Evolutionary conservation across 176 grass and related monocot species (phyloP).

Genomic region (Oryza glumipatula): DNA sequence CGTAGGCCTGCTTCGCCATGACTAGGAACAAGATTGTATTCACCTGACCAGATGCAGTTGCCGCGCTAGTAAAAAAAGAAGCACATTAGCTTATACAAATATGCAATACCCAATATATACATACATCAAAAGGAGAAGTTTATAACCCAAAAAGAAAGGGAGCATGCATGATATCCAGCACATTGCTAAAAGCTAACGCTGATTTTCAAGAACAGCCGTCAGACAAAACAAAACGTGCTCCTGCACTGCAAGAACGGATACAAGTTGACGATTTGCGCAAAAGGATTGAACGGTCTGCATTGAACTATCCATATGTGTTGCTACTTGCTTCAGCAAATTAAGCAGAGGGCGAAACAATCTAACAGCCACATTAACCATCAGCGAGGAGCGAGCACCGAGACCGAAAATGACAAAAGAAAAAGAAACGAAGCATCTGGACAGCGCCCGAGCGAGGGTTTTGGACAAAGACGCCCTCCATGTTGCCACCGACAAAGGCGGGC

Average conservation of each 20-base stretch:
- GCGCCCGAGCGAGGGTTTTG: too few relatives aligned
- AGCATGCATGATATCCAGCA: not conserved
- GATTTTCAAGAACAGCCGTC: not conserved
- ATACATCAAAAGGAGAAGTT: not conserved
- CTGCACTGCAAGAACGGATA: not conserved
- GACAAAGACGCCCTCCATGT: too few relatives aligned
- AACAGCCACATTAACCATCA: too few relatives aligned
- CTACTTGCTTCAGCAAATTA: not conserved
- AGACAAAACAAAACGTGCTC: not conserved
- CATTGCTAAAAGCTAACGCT: not conserved
- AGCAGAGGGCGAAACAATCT: not conserved
- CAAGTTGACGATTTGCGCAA: not conserved
- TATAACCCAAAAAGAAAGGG: not conserved
- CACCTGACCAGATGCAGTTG: constrained; percentile 14
- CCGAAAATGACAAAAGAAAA: too few relatives aligned
- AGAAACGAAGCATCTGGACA: too few relatives aligned
- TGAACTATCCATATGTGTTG: too few relatives aligned
- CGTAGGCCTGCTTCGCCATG: constrained; percentile 50
- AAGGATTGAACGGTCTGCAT: too few relatives aligned
- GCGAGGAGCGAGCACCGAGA: too few relatives aligned
- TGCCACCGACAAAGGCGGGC: too few relatives aligned
- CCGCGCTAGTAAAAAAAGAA: not conserved
- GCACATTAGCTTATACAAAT: not conserved
- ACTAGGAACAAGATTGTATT: not conserved
- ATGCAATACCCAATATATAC: not conserved